Base-by-base conservation (phyloP, 2,329 filamentous ascomycete species). In the Colletotrichum sp. region DNA sequence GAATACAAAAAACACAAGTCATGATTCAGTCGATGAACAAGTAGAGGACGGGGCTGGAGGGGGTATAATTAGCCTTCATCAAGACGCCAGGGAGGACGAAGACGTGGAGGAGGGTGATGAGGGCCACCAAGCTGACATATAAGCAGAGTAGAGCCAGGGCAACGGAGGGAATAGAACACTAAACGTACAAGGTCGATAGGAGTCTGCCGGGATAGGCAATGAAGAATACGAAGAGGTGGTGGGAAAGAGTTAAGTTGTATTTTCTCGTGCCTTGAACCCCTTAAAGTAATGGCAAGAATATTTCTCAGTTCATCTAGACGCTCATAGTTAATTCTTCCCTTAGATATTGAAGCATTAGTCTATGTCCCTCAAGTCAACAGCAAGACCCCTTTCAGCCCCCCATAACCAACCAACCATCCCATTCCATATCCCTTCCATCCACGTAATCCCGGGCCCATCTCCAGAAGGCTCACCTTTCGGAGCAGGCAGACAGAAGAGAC, bases 351-450 rank as follows among this genome's bases (percentile, higher is more conserved):
- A 49, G 2, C 3, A 49, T 28, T 69, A 73, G 5, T 73, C 71
- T 16, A 74, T 32, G 15, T 64, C 39, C 7, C 49, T 39, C 8
- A 36, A 24, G 8, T 28, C 67, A 8, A 28, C 9, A n/a, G 24
- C 26, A 21, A 2, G 13, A 55, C 16, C 30, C 28, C 36, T 26
- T 8, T 32, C 28, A 6, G 21, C 8, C 4, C 28, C 34, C 34
- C 44, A 66, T 9, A 30, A 60, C 30, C 32, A 32, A 13, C 21
- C 8, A 12, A 26, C 8, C 26, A 28, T 8, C 6, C 8, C 63
- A 13, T 55, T 63, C 69, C 63, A 68, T 5, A 68, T 8, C 1
- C 70, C 39, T 18, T 57, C 69, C 24, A 26, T 9, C 55, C 63
- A 57, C 8, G 49, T 1, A 8, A 44, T 1, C 10, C 26, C 69